Conservation (phyloP, 352 stramenopile genomes). For the Blastocystis sp. region DNA sequence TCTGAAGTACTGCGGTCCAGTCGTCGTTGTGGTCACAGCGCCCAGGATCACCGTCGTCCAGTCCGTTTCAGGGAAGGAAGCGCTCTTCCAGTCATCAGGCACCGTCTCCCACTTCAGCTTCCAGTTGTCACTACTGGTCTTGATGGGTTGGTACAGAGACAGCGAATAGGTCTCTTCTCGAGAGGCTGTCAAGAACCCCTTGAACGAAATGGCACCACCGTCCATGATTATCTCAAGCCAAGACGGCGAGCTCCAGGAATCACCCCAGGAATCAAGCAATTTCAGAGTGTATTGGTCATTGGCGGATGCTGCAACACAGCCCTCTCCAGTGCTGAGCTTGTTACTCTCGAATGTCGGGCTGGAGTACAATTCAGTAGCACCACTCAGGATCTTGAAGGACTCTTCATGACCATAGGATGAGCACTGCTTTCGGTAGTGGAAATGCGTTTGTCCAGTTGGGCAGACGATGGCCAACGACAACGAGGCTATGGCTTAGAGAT, state of each 20-base stretch:
- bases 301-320: constrained; percentile 29
- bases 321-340: neutral
- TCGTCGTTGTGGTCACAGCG: neutral
- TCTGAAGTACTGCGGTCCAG: constrained; percentile 53
- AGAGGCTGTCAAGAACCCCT: neutral
- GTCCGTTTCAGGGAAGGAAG: neutral
- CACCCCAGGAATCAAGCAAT: neutral
- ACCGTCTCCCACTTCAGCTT: neutral
- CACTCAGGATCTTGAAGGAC: constrained; percentile 21
- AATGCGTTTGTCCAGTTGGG: neutral
- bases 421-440: constrained; percentile 19
- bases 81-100: neutral
- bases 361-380: neutral
- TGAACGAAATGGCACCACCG: neutral
- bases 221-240: neutral
- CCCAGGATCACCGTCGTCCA: neutral
- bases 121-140: neutral
- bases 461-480: neutral
- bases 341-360: neutral
- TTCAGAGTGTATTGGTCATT: constrained; percentile 8
- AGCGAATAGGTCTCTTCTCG: neutral
- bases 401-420: constrained; percentile 24
- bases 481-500: too few relatives aligned
- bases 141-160: constrained; percentile 35
- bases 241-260: neutral